These are phyloP conservation scores for Termitomyces sp. DNA, from an alignment of 768 basidiomycete species.

Conservation along the genomic window DNA sequence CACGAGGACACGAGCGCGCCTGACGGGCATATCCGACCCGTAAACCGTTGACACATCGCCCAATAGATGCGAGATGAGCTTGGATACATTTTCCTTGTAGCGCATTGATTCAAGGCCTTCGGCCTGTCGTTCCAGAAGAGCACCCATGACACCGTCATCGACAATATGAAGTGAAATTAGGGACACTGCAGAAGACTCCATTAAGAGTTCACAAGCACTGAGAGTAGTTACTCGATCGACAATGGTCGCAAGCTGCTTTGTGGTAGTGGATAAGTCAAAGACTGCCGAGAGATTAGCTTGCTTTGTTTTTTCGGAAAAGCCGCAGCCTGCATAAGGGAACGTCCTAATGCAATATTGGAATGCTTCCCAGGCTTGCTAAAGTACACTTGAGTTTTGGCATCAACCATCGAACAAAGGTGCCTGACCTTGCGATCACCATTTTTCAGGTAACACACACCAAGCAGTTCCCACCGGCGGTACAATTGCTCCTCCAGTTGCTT, in stretches of 20 bases:
- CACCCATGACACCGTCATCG: conserved; percentile 39
- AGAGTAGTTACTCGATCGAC: conserved; percentile 67
- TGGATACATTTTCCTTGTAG: conserved; percentile 55
- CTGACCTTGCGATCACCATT: conserved; percentile 73
- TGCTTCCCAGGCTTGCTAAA: conserved; percentile 58
- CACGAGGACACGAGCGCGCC: conserved; percentile 55
- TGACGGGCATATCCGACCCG: conserved; percentile 45
- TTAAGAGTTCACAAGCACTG: conserved; percentile 62
- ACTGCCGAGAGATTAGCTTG: conserved; percentile 23
- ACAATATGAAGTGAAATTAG: conserved; percentile 26
- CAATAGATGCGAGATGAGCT: conserved; percentile 39
- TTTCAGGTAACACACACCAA: conserved; percentile 76
- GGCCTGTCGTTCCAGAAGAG: conserved; percentile 61
- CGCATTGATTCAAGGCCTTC: conserved; percentile 47
- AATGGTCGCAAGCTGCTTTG: conserved; percentile 56
- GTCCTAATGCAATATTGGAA: conserved; percentile 47
- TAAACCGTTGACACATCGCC: conserved; percentile 52
- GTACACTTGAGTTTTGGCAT: conserved; percentile 3
- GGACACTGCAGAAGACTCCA: conserved; percentile 47
- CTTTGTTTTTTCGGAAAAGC: conserved; percentile 33
- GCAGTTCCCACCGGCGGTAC: conserved; percentile 73
- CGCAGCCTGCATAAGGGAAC: conserved; percentile 48
- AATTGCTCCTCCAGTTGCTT: conserved; percentile 60
- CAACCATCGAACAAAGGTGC: conserved; percentile 4
- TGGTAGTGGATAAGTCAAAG: conserved; percentile 37